These are phyloP conservation scores for Pharus latifolius DNA, from an alignment of 176 grass and related monocot genomes.

Conservation along the genomic window DNA sequence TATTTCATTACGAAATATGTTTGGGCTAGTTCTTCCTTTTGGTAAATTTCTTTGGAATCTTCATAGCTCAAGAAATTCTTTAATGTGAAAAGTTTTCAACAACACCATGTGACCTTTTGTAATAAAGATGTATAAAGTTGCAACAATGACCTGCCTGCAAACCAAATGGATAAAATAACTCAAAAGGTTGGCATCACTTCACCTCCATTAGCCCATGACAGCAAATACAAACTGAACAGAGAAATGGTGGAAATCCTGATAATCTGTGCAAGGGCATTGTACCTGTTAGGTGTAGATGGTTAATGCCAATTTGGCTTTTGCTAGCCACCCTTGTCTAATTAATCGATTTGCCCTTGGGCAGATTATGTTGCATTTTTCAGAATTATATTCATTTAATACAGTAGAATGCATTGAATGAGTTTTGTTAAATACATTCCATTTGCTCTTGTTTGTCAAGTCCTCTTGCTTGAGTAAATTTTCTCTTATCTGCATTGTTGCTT, in stretches of 20 bases:
- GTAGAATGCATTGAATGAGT: not conserved
- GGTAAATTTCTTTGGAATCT: not conserved
- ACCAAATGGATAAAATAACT: not conserved
- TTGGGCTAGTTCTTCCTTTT: not conserved
- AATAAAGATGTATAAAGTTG: not conserved
- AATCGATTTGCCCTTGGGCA: not conserved
- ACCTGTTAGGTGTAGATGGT: too few species aligned
- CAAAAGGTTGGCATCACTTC: not conserved
- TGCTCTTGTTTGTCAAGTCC: conserved; percentile 3
- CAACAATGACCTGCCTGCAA: not conserved
- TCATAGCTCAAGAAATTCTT: not conserved
- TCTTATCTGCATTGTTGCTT: not conserved
- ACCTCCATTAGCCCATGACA: not conserved
- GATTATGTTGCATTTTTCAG: not conserved
- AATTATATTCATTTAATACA: not conserved
- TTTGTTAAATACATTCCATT: not conserved
- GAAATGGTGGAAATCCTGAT: not conserved
- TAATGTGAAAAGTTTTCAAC: not conserved
- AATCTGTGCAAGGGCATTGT: too few species aligned
- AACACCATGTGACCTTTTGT: not conserved
- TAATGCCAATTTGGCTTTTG: not conserved
- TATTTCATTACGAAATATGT: not conserved
- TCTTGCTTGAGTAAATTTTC: not conserved
- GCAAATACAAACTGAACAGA: not conserved
- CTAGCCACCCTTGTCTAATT: not conserved